Conservation (phyloP, 345 rosid genomes). For the Gossypium longicalyx region DNA sequence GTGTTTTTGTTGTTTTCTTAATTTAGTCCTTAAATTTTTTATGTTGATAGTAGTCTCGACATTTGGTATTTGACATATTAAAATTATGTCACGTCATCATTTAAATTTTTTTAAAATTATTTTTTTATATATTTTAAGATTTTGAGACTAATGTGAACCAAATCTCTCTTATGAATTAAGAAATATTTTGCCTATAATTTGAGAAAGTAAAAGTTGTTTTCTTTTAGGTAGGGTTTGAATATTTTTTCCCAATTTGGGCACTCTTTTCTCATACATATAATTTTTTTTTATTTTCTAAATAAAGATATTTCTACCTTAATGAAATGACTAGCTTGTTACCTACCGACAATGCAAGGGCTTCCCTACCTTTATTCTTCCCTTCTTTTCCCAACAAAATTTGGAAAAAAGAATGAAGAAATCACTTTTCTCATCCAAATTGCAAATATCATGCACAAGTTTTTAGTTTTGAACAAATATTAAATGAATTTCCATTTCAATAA, state of each 20-base stretch:
- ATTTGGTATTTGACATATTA: too few species aligned
- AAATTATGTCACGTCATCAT: too few species aligned
- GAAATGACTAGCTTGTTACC: background rate
- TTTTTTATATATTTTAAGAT: too few species aligned
- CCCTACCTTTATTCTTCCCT: background rate
- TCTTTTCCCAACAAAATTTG: background rate
- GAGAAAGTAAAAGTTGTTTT: too few species aligned
- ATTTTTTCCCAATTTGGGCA: background rate
- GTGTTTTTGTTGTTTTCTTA: background rate
- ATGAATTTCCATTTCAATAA: background rate
- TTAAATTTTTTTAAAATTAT: too few species aligned
- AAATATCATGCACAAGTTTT: too few species aligned
- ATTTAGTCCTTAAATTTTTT: too few species aligned
- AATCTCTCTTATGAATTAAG: background rate
- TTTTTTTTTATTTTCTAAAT: background rate
- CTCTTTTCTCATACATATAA: background rate
- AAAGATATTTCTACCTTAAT: background rate
- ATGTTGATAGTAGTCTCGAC: too few species aligned
- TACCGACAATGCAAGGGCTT: background rate
- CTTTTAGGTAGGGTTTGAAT: too few species aligned
- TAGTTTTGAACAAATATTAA: background rate
- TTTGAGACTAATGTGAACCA: too few species aligned
- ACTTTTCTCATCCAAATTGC: background rate
- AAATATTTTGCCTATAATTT: background rate
- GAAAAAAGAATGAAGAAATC: background rate